A percentile compares a stretch with the other conserved stretches of the same genome.
These are phyloP conservation scores for Eimeria praecox DNA, from an alignment of 169 alveolate species.

Conservation along the genomic window DNA sequence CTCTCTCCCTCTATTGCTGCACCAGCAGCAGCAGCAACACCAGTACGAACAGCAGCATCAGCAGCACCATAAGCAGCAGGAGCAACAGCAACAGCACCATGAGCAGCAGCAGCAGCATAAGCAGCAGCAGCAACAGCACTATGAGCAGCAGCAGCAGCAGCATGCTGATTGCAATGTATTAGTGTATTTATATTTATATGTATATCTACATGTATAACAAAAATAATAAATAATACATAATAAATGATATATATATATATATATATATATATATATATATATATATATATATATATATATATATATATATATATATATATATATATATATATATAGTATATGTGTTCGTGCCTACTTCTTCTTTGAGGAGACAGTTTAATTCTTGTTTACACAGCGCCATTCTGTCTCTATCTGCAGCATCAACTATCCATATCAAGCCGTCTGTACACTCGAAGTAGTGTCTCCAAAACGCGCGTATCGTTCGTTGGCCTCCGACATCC, in stretches of 20 bases:
- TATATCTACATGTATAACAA: background rate
- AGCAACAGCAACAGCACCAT: no score
- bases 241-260: background rate
- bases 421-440: conserved; percentile 96
- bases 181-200: background rate
- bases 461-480: conserved; percentile 99
- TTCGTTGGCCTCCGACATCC: conserved; percentile 99
- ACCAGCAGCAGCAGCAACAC: no score
- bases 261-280: background rate
- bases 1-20: no score
- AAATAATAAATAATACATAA: no score
- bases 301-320: background rate
- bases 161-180: no score
- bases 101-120: background rate
- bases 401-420: conserved; percentile 97
- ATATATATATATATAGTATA: background rate
- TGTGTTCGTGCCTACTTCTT: conserved; percentile 94
- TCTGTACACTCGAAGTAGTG: conserved; percentile 99
- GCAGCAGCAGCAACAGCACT: background rate
- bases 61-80: no score
- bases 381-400: conserved; percentile 97
- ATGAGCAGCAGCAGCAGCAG: background rate
- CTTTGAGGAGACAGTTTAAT: conserved; percentile 94
- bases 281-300: no score
- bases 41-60: no score